Evolutionary conservation across 768 basidiomycete species (phyloP).

Genomic region (Leucocoprinus sp.): DNA sequence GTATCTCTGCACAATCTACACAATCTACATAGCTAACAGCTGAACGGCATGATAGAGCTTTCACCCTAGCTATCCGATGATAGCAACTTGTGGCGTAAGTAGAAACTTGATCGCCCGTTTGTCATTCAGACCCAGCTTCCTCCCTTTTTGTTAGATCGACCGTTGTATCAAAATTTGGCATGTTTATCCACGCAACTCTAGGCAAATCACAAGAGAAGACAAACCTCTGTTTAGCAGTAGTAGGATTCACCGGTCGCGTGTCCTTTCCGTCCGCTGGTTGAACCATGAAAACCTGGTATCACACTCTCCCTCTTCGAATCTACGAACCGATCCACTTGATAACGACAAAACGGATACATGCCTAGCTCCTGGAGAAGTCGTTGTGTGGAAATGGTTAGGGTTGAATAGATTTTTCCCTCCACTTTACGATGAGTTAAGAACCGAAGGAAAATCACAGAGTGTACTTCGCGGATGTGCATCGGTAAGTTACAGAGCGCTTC

Average conservation of each 20-base stretch:
- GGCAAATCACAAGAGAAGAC: constrained; percentile 47
- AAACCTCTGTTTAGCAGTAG: constrained; percentile 70
- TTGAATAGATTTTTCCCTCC: constrained; percentile 58
- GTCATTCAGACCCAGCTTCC: constrained; percentile 1
- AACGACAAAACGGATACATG: constrained; percentile 20
- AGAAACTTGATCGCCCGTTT: too few species aligned
- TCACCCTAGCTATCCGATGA: constrained; percentile 51
- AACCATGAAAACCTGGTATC: constrained; percentile 44
- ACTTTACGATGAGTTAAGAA: constrained; percentile 18
- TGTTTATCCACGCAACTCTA: constrained; percentile 29
- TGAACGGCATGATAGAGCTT: constrained; percentile 43
- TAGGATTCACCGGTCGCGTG: constrained; percentile 55
- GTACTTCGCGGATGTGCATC: constrained; percentile 51
- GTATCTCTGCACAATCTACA: constrained; percentile 14
- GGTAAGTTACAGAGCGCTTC: constrained; percentile 28
- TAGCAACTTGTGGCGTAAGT: constrained; percentile 74
- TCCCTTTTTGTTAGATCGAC: constrained; percentile 43
- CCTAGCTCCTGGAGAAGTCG: constrained; percentile 41
- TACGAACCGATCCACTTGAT: constrained; percentile 23
- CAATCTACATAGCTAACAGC: neutral
- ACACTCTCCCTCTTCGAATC: constrained; percentile 45
- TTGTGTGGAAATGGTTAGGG: constrained; percentile 64
- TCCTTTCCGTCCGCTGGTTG: constrained; percentile 61
- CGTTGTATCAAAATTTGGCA: constrained; percentile 72
- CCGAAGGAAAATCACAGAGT: constrained; percentile 15